Evolutionary conservation across 495 filamentous ascomycete genomes (phyloP).

Genomic region (Daldinia decipiens): DNA sequence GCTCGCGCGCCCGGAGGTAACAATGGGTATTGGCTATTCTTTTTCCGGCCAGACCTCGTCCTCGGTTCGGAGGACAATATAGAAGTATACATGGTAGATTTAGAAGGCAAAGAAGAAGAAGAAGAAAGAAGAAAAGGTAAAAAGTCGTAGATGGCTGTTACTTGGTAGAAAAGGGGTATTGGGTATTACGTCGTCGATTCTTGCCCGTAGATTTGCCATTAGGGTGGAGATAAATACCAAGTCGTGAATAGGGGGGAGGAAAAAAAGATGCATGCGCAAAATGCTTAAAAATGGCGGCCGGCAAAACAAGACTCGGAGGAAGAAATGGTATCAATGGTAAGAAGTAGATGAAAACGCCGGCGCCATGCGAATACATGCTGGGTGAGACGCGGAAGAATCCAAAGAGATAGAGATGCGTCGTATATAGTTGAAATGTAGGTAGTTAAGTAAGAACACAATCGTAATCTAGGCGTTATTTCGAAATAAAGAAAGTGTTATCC

Average conservation of each 20-base stretch:
- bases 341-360: conserved; percentile 39
- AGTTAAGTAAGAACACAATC: conserved; percentile 5
- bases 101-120: conserved; percentile 18
- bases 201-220: conserved; percentile 28
- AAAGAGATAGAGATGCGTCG: conserved; percentile 23
- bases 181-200: conserved; percentile 26
- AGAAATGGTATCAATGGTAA: conserved; percentile 45
- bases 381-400: conserved; percentile 35
- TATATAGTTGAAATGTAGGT: conserved; percentile 29
- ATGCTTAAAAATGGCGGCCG: conserved; percentile 30
- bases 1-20: conserved; percentile 33
- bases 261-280: conserved; percentile 20
- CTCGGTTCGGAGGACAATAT: conserved; percentile 8
- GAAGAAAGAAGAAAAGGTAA: conserved; percentile 3
- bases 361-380: conserved; percentile 46
- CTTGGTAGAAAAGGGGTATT: conserved; percentile 14
- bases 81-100: conserved; percentile 35
- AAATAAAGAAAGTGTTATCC: neutral
- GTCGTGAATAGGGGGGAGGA: neutral
- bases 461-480: conserved; percentile 6
- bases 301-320: conserved; percentile 6
- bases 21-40: conserved; percentile 31
- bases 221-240: conserved; percentile 1
- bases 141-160: conserved; percentile 10
- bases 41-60: conserved; percentile 23